Evolutionary conservation across 2,329 filamentous ascomycete genomes (phyloP), one percentile per base, ranked within the genome.

Genomic region (Annulohypoxylon truncatum): DNA sequence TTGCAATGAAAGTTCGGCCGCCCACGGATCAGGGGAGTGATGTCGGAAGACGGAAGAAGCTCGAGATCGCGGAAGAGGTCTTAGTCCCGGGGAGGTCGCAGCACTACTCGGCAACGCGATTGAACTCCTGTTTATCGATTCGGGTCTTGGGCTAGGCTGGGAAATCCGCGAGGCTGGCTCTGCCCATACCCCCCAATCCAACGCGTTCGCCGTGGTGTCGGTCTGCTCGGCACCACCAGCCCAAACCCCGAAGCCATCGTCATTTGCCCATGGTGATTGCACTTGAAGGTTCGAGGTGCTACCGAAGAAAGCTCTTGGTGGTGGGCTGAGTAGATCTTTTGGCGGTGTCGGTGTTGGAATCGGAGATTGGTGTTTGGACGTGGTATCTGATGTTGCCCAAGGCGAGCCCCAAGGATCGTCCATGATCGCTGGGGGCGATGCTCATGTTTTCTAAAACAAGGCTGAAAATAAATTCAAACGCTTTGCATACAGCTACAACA

Each of bases 381-480:
- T 73, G 73, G 75, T 68, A 72, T 84, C 77, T 74, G 79, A 75
- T 63, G 80, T 80, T 64, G 83, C 82, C 86, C 86, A 88, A 78
- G 86, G 86, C 72, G 85, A 87, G 77, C 83, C 84, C 86, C 86
- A 89, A 73, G 86, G 86, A 85, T 89, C 85, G 76, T 89, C 86
- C 86, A 89, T 89, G 69, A 74, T 79, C 76, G 72, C 76, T 78
- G 73, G 63, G 64, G 55, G 63, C 68, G 62, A 68, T 73, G 70
- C 20, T 74, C 75, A 77, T 77, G 67, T 62, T 77, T 22, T 59
- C 46, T 8, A 40, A 26, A 28, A 48, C 59, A 58, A 53, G 13
- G 35, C 46, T 31, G 24, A 51, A 48, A 24, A 31, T 62, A 61
- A 61, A 47, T 47, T 26, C 31, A 42, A 38, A 42, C 46, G 18